phyloP scores from a whole-genome alignment of 352 stramenopile species.

The Phytopythium cucurbitacearum region DNA sequence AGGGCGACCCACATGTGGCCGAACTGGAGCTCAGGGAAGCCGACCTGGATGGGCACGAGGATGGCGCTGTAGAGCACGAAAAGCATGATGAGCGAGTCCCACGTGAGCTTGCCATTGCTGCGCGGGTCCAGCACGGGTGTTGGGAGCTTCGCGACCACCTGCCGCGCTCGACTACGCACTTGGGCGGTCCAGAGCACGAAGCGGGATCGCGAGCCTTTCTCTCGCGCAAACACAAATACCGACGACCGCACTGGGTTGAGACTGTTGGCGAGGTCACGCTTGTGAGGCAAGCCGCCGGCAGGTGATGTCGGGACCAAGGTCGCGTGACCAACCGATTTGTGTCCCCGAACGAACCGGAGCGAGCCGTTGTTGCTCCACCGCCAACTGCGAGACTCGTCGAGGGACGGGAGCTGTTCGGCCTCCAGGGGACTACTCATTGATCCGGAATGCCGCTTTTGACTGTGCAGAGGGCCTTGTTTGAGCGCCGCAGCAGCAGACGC shows the following conservation, averaged over 20 bases:
- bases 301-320: conserved; percentile 5
- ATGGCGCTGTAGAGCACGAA: conserved; percentile 74
- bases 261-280: background rate
- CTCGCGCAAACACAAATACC: conserved; percentile 21
- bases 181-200: conserved; percentile 30
- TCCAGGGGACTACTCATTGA: too few species aligned
- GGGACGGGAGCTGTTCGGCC: too few species aligned
- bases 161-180: conserved; percentile 14
- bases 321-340: conserved; percentile 6
- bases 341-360: background rate
- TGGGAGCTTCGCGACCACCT: background rate
- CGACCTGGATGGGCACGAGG: conserved; percentile 63
- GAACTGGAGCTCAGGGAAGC: conserved; percentile 58
- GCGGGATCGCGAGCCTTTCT: conserved; percentile 18
- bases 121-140: conserved; percentile 49
- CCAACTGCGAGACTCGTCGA: too few species aligned
- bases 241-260: conserved; percentile 21
- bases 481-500: too few species aligned
- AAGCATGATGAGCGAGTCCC: conserved; percentile 69
- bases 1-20: conserved; percentile 18
- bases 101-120: conserved; percentile 49
- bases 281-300: background rate
- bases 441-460: too few species aligned
- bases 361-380: background rate
- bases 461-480: too few species aligned